Percentiles rank a stretch among this genome's conserved stretches.
Conservation (phyloP, 495 filamentous ascomycete genomes). For the Clohesyomyces aquaticus region DNA sequence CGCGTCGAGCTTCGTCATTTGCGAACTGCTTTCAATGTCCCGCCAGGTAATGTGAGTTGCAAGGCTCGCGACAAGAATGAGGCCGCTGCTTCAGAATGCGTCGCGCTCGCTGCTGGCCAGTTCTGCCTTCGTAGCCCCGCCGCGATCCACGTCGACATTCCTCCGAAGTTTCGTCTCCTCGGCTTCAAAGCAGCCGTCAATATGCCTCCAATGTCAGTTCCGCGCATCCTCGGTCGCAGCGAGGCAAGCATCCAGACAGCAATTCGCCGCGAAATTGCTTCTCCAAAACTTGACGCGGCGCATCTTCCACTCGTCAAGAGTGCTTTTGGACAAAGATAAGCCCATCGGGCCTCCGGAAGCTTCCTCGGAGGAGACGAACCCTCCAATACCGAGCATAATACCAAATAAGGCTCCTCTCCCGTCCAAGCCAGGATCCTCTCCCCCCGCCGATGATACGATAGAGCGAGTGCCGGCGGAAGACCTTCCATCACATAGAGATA, state of each 20-base stretch:
- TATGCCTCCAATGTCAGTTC: constrained; percentile 41
- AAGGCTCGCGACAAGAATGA: constrained; percentile 35
- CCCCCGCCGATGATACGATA: constrained; percentile 24
- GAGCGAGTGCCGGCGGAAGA: constrained; percentile 44
- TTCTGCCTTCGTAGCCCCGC: constrained; percentile 5
- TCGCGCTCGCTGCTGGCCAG: constrained; percentile 27
- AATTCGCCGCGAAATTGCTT: background rate
- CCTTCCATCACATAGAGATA: constrained; percentile 79
- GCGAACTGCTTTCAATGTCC: background rate
- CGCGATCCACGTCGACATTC: background rate
- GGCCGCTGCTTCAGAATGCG: constrained; percentile 43
- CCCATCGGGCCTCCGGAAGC: background rate
- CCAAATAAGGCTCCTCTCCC: background rate
- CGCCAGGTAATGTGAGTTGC: constrained; percentile 17
- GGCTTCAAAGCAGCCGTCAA: constrained; percentile 14
- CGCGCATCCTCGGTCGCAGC: background rate
- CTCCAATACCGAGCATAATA: background rate
- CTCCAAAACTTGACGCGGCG: background rate
- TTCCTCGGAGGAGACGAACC: background rate
- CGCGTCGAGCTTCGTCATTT: constrained; percentile 6
- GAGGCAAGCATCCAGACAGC: background rate
- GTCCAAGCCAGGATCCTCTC: background rate
- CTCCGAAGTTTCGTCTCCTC: background rate
- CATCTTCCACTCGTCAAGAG: constrained; percentile 7
- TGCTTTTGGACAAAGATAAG: background rate